Conservation (phyloP, 164 flowering plant genomes). For the Umbilicus rupestris region DNA sequence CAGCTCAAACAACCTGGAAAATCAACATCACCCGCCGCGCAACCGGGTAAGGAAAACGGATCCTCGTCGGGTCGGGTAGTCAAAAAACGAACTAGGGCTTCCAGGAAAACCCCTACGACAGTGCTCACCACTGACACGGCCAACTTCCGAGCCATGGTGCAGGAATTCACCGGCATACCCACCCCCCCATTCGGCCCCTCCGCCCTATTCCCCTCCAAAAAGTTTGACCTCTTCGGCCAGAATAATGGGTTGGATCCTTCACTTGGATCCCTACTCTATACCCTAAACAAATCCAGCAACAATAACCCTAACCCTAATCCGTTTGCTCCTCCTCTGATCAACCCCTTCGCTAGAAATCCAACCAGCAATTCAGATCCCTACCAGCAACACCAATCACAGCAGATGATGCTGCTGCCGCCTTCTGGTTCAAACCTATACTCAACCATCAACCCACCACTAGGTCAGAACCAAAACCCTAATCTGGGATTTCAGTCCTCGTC, state of each 20-base stretch:
- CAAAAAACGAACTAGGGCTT: conserved; percentile 50
- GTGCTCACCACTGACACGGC: conserved; percentile 59
- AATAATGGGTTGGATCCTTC: neutral
- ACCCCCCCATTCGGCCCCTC: conserved; percentile 40
- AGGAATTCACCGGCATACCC: conserved; percentile 65
- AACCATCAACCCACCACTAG: neutral
- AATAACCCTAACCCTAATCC: neutral
- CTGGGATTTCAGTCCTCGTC: neutral
- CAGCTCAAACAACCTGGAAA: neutral
- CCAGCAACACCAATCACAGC: neutral
- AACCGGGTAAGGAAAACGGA: neutral
- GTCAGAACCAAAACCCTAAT: neutral
- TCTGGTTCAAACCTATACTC: neutral
- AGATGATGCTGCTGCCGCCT: neutral
- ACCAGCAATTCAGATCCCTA: neutral
- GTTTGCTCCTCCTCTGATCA: neutral
- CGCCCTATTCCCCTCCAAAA: conserved; percentile 7
- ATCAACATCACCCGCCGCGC: neutral
- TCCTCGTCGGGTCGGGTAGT: neutral
- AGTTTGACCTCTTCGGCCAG: neutral
- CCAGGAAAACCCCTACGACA: conserved; percentile 54
- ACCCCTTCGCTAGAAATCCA: neutral
- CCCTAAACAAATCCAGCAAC: conserved; percentile 1
- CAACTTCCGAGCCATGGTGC: conserved; percentile 68
- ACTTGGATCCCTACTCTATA: neutral